phyloP scores from a whole-genome alignment of 495 filamentous ascomycete species.

The Penicillium paradoxum region DNA sequence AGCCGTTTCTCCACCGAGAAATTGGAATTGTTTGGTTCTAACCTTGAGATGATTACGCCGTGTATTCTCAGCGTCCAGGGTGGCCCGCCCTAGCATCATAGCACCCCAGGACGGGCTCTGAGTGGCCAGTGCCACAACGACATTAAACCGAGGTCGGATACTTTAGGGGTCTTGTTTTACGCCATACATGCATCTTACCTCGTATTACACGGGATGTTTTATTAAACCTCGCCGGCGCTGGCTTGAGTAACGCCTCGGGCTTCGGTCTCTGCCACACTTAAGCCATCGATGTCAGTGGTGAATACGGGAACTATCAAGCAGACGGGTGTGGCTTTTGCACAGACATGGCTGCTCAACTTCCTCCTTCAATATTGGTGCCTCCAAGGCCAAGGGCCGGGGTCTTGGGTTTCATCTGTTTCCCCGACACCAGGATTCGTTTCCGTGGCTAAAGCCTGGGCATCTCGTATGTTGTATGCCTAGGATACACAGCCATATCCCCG shows the following conservation, averaged over 20 bases:
- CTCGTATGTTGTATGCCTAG: not conserved
- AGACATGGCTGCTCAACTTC: not conserved
- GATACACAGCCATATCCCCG: not conserved
- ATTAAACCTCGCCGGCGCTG: conserved; percentile 1
- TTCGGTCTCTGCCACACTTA: not conserved
- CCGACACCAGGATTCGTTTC: not conserved
- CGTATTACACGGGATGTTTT: conserved; percentile 13
- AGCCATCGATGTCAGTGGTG: conserved; percentile 16
- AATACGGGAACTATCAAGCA: not conserved
- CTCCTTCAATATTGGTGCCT: not conserved
- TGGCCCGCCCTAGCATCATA: conserved; percentile 23
- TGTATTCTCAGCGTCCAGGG: not conserved
- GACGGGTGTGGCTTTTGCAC: conserved; percentile 4
- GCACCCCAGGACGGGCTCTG: conserved; percentile 1
- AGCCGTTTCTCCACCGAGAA: not conserved
- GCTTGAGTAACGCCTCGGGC: not conserved
- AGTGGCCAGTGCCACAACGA: conserved; percentile 3
- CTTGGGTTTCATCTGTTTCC: not conserved
- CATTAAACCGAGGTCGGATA: conserved; percentile 7
- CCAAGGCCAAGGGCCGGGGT: not conserved
- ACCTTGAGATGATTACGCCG: conserved; percentile 12
- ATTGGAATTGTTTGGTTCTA: not conserved
- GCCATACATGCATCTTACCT: conserved; percentile 7
- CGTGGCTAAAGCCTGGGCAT: conserved; percentile 5
- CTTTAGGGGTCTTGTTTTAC: not conserved